Percentiles rank a stretch among this genome's conserved stretches.
Conservation (phyloP, 495 filamentous ascomycete species). For the Trichoderma parareesei region DNA sequence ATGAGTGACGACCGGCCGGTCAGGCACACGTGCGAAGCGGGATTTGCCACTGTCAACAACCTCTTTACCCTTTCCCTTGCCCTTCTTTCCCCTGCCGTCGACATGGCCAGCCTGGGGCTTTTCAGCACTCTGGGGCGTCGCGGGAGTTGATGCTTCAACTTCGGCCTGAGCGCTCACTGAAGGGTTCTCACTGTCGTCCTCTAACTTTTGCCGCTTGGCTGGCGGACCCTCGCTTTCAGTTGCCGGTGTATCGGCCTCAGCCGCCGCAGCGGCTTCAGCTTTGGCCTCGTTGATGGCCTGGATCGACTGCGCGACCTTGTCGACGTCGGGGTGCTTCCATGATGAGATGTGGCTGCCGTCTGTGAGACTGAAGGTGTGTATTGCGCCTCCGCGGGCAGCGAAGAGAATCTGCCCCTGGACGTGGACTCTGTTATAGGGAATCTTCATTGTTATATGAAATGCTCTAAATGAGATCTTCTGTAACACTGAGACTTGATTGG, state of each 20-base stretch:
- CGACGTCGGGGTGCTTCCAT: conserved; percentile 28
- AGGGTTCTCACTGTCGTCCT: not conserved
- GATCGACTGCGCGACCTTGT: not conserved
- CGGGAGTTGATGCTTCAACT: not conserved
- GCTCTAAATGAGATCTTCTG: not conserved
- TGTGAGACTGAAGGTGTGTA: conserved; percentile 30
- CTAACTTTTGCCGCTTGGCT: conserved; percentile 20
- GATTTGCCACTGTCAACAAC: not conserved
- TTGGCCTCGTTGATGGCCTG: conserved; percentile 2
- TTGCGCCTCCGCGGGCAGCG: conserved; percentile 33
- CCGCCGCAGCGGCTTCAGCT: not conserved
- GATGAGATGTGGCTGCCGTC: conserved; percentile 28
- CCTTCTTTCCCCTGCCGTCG: conserved; percentile 11
- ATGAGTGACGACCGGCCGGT: conserved; percentile 39
- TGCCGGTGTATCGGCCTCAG: not conserved
- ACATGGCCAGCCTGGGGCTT: conserved; percentile 1
- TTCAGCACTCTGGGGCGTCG: conserved; percentile 6
- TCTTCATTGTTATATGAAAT: conserved; percentile 18
- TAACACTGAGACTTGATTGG: not conserved
- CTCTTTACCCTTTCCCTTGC: conserved; percentile 10
- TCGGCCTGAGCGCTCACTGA: conserved; percentile 10
- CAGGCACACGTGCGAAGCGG: conserved; percentile 11
- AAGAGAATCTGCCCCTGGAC: conserved; percentile 30
- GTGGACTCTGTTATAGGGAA: conserved; percentile 37
- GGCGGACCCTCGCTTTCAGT: conserved; percentile 21